Conservation (phyloP, 768 basidiomycete species). For the Serendipita vermifera region DNA sequence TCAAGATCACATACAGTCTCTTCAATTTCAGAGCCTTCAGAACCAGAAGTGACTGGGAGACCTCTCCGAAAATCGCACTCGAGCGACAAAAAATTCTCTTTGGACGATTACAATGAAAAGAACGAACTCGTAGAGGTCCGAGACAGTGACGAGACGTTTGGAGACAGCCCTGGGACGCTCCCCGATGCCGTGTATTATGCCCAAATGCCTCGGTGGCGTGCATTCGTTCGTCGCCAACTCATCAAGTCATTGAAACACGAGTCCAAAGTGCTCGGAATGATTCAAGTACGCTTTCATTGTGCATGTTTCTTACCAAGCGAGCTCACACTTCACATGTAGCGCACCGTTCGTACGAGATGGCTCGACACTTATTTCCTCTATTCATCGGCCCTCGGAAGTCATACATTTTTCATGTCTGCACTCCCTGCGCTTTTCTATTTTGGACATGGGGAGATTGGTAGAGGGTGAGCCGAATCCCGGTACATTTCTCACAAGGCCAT, state of each 20-base stretch:
- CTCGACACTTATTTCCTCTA: conserved; percentile 76
- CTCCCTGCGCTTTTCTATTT: conserved; percentile 85
- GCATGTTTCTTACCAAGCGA: conserved; percentile 12
- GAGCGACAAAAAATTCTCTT: neutral
- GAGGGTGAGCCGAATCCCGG: conserved; percentile 42
- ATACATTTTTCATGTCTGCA: conserved; percentile 87
- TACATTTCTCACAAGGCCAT: neutral
- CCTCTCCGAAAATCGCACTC: conserved; percentile 1
- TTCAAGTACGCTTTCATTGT: conserved; percentile 40
- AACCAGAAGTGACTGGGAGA: no score
- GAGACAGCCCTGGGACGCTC: conserved; percentile 16
- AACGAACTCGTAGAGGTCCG: neutral
- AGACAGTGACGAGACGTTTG: neutral
- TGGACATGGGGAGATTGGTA: conserved; percentile 54
- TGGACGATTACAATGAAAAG: neutral
- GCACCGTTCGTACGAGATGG: conserved; percentile 45
- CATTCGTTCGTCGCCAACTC: conserved; percentile 41
- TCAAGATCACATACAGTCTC: no score
- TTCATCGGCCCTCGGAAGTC: conserved; percentile 65
- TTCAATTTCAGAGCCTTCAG: no score
- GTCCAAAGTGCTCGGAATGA: conserved; percentile 43
- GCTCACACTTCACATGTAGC: conserved; percentile 23
- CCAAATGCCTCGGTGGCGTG: conserved; percentile 53
- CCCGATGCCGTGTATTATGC: conserved; percentile 40
- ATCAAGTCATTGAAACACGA: conserved; percentile 44